These are phyloP conservation scores for Hyphopichia wangnamkhiaoensis DNA, from an alignment of 1,139 yeast genomes.

Conservation along the genomic window DNA sequence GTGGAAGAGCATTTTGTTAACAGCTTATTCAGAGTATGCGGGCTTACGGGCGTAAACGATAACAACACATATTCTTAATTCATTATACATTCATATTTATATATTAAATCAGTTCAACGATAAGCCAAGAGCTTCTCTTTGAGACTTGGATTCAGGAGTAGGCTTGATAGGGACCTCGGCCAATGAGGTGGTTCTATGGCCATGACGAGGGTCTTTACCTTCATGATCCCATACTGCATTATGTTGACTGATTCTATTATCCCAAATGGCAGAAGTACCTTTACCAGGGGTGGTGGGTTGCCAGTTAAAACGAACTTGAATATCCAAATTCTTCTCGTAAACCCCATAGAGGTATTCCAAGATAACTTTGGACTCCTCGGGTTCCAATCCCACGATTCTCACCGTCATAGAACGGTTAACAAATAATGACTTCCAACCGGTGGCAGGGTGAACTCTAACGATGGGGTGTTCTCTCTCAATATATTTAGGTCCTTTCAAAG, in stretches of 20 bases:
- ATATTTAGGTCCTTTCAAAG: constrained; percentile 33
- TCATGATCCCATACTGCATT: constrained; percentile 41
- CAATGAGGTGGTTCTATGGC: constrained; percentile 58
- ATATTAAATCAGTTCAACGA: constrained; percentile 26
- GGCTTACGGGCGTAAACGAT: no score
- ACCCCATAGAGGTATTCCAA: constrained; percentile 35
- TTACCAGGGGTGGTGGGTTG: constrained; percentile 37
- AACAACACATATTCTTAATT: no score
- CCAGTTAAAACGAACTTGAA: constrained; percentile 60
- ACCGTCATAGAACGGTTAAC: constrained; percentile 40
- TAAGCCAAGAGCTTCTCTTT: constrained; percentile 54
- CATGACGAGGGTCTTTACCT: constrained; percentile 57
- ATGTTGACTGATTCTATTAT: constrained; percentile 55
- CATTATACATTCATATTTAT: no score
- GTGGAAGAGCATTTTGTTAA: no score
- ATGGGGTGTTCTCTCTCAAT: constrained; percentile 43
- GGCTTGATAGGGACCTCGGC: constrained; percentile 58
- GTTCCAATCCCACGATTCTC: constrained; percentile 38
- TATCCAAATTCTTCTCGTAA: constrained; percentile 38
- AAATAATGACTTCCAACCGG: constrained; percentile 43
- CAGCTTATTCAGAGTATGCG: no score
- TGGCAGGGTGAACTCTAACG: constrained; percentile 44
- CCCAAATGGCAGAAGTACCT: constrained; percentile 62
- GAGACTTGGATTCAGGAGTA: constrained; percentile 52
- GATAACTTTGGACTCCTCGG: constrained; percentile 30